phyloP scores from a whole-genome alignment of 1,284 basidiomycete species.

The Cutaneotrichosporon sp. region DNA sequence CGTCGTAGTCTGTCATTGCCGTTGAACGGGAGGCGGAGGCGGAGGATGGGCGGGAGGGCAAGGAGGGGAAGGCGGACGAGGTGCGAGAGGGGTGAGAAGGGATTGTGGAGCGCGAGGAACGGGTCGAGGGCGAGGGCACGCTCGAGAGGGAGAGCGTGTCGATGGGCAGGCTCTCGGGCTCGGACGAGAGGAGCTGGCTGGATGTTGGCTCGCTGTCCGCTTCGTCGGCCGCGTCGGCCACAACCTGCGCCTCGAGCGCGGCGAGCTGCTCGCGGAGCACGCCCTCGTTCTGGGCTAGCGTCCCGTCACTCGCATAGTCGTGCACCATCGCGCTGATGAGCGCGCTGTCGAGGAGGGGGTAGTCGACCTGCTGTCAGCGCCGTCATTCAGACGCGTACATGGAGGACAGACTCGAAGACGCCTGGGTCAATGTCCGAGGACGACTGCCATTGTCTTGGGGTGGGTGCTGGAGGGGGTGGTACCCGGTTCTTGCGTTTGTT shows the following conservation, averaged over 20 bases:
- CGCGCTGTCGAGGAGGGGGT: slow-evolving; percentile 44
- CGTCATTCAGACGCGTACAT: slow-evolving; percentile 15
- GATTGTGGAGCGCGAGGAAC: neutral
- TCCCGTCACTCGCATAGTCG: slow-evolving; percentile 38
- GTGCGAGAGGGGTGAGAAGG: too few relatives aligned
- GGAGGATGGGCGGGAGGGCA: neutral
- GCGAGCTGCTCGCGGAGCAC: slow-evolving; percentile 46
- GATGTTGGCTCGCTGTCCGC: neutral
- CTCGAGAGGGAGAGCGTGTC: neutral
- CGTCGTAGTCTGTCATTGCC: slow-evolving; percentile 3
- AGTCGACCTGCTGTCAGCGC: slow-evolving; percentile 38
- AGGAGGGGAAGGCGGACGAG: neutral
- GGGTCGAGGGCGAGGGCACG: too few relatives aligned
- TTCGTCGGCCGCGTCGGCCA: slow-evolving; percentile 39
- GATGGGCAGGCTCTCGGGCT: neutral
- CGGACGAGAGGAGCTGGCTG: neutral
- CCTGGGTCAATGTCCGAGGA: slow-evolving; percentile 24
- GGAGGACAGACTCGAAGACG: slow-evolving; percentile 28
- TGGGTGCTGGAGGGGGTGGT: neutral
- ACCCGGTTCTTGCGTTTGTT: neutral
- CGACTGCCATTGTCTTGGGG: neutral
- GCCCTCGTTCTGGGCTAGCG: slow-evolving; percentile 28
- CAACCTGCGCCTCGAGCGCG: slow-evolving; percentile 47
- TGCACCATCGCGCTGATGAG: slow-evolving; percentile 45
- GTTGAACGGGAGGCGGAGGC: neutral